Evolutionary conservation across 768 basidiomycete species (phyloP).

Genomic region (Thelephora ganbajun): DNA sequence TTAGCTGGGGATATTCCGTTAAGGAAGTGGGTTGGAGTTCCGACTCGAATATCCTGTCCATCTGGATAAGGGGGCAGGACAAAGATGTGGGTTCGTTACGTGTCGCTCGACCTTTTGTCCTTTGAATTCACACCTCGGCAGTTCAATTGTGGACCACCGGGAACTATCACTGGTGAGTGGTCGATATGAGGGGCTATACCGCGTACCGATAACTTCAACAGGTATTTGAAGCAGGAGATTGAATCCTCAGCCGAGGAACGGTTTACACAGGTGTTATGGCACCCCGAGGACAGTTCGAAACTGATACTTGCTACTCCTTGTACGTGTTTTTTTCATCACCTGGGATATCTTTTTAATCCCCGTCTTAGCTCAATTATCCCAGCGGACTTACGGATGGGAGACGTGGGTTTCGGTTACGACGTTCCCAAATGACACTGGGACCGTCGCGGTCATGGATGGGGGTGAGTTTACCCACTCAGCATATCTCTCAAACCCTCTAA

Average conservation of each 20-base stretch:
- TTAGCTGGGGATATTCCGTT: slow-evolving; percentile 54
- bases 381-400: slow-evolving; percentile 64
- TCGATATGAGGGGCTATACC: not conserved
- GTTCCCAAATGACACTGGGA: slow-evolving; percentile 66
- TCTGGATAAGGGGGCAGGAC: slow-evolving; percentile 65
- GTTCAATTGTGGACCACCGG: slow-evolving; percentile 92
- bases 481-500: not conserved
- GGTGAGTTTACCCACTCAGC: slow-evolving; percentile 31
- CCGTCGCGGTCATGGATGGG: slow-evolving; percentile 84
- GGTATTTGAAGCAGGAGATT: slow-evolving; percentile 92
- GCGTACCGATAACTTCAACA: slow-evolving; percentile 14
- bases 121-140: slow-evolving; percentile 12
- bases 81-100: slow-evolving; percentile 56
- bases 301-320: slow-evolving; percentile 56
- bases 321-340: slow-evolving; percentile 19
- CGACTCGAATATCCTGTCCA: slow-evolving; percentile 71
- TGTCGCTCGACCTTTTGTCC: not conserved
- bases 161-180: slow-evolving; percentile 81
- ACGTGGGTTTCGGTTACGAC: slow-evolving; percentile 44
- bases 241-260: slow-evolving; percentile 30
- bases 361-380: slow-evolving; percentile 35
- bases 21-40: slow-evolving; percentile 76
- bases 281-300: slow-evolving; percentile 62
- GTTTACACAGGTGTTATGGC: slow-evolving; percentile 75
- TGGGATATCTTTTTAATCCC: slow-evolving; percentile 4